Evolutionary conservation across 441 rosid genomes (phyloP).

Genomic region (Kokia cookei): DNA sequence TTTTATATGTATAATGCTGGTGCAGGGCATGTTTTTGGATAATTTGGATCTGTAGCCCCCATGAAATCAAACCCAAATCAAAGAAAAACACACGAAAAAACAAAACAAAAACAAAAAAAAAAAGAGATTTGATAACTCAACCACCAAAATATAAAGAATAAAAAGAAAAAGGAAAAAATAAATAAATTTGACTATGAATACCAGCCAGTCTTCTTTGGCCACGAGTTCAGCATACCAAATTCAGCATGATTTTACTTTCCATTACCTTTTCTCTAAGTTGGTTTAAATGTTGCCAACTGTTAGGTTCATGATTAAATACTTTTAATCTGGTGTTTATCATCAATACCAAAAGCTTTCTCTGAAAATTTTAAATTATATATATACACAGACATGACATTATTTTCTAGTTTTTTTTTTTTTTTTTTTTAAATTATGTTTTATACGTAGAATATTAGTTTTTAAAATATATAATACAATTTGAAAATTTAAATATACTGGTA

Average conservation of each 20-base stretch:
- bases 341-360: neutral
- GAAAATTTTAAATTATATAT: too few relatives aligned
- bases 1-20: neutral
- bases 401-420: too few relatives aligned
- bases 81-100: neutral
- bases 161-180: too few relatives aligned
- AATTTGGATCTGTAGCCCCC: conserved; percentile 29
- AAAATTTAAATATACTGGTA: too few relatives aligned
- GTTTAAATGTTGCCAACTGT: neutral
- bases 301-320: neutral
- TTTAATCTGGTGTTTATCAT: neutral
- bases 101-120: too few relatives aligned
- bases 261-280: neutral
- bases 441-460: too few relatives aligned
- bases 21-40: conserved; percentile 22
- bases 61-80: conserved; percentile 14
- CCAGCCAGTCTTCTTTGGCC: neutral
- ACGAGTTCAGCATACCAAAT: neutral
- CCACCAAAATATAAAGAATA: neutral
- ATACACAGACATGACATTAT: too few relatives aligned
- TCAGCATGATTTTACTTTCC: neutral
- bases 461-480: too few relatives aligned
- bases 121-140: neutral
- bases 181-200: neutral
- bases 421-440: too few relatives aligned